These are phyloP conservation scores for Annulohypoxylon maeteangense DNA, from an alignment of 495 filamentous ascomycete species.

Conservation along the genomic window DNA sequence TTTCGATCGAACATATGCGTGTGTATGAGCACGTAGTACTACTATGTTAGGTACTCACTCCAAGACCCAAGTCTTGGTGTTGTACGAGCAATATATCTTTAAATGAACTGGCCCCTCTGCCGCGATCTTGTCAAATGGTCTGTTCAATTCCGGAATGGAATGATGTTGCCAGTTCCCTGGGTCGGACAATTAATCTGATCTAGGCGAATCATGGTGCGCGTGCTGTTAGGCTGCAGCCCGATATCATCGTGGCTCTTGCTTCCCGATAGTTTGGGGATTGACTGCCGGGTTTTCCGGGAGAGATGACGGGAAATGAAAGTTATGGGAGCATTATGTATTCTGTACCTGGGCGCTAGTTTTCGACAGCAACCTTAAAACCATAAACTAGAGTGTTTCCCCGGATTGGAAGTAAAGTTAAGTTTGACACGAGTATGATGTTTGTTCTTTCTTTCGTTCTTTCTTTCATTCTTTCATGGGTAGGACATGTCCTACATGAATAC, in stretches of 20 bases:
- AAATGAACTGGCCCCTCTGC: constrained; percentile 29
- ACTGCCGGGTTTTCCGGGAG: constrained; percentile 13
- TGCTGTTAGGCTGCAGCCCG: not conserved
- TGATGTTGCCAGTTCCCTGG: constrained; percentile 12
- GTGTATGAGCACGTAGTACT: not conserved
- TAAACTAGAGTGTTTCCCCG: not conserved
- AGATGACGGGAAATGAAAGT: not conserved
- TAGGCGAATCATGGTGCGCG: constrained; percentile 16
- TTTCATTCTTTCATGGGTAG: not conserved
- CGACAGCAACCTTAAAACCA: not conserved
- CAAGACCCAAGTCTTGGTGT: constrained; percentile 23
- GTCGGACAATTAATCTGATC: constrained; percentile 30
- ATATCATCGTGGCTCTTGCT: constrained; percentile 10
- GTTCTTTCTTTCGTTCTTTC: not conserved
- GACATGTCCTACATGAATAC: not conserved
- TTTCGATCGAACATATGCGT: constrained; percentile 22
- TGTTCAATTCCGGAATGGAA: constrained; percentile 4
- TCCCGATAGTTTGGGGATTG: not conserved
- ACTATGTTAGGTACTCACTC: constrained; percentile 1
- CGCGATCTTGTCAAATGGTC: constrained; percentile 12
- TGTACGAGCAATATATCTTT: constrained; percentile 39
- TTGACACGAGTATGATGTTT: not conserved
- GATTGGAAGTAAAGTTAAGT: not conserved
- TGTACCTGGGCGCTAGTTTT: not conserved
- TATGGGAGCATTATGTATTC: not conserved